phyloP scores from a whole-genome alignment of 1,284 basidiomycete species.

The Coniferiporia sulphurascens region DNA sequence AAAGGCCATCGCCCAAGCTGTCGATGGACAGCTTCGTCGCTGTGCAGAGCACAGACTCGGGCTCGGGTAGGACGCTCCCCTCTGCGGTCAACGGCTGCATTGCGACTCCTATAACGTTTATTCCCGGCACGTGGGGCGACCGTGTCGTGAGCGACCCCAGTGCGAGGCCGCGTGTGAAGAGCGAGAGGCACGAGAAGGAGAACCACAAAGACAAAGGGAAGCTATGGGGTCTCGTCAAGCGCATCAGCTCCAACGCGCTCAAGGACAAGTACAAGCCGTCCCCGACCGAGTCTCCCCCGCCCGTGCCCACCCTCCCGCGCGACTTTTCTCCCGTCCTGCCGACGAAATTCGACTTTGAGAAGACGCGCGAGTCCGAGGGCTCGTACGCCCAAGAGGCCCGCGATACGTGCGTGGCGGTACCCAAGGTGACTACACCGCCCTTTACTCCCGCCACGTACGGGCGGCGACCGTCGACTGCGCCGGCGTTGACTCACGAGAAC shows the following conservation, averaged over 20 bases:
- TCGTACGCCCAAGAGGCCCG: too few relatives aligned
- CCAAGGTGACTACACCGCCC: too few relatives aligned
- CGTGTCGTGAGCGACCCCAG: background rate
- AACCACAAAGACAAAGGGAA: slow-evolving; percentile 5
- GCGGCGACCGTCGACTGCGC: slow-evolving; percentile 9
- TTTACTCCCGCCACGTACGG: background rate
- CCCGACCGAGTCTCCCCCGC: slow-evolving; percentile 30
- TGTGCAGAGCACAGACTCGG: slow-evolving; percentile 16
- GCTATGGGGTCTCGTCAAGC: slow-evolving; percentile 65
- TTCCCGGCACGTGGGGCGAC: background rate
- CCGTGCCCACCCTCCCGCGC: slow-evolving; percentile 57
- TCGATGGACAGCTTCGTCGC: slow-evolving; percentile 27
- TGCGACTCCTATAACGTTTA: background rate
- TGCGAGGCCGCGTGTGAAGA: background rate
- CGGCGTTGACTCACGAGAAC: background rate
- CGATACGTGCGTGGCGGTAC: too few relatives aligned
- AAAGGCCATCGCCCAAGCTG: slow-evolving; percentile 15
- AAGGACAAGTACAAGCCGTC: slow-evolving; percentile 46
- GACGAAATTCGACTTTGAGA: background rate
- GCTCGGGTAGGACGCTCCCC: slow-evolving; percentile 5
- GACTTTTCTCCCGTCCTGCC: slow-evolving; percentile 23
- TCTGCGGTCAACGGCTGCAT: slow-evolving; percentile 11
- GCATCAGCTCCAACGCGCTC: slow-evolving; percentile 58
- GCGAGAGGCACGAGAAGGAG: slow-evolving; percentile 7
- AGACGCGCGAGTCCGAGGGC: background rate